Percentiles rank a stretch among this genome's conserved stretches.
Conservation (phyloP, 2,329 filamentous ascomycete genomes). For the Phoma sp. region DNA sequence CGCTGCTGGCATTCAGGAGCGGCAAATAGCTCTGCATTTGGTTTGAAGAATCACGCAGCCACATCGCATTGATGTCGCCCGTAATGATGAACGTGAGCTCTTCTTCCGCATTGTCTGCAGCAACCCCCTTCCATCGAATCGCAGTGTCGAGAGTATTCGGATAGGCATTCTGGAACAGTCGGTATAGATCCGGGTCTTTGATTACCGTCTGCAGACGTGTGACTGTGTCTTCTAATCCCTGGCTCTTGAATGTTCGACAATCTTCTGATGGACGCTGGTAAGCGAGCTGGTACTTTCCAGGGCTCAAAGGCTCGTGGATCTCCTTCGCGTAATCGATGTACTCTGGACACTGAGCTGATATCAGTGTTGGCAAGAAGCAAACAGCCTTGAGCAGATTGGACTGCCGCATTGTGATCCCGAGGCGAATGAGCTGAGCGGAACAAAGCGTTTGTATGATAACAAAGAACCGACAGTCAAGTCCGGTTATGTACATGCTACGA, state of each 20-base stretch:
- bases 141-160: slow-evolving; percentile 79
- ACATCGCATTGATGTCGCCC: slow-evolving; percentile 65
- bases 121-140: slow-evolving; percentile 70
- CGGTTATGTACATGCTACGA: slow-evolving; percentile 3
- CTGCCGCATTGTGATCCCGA: slow-evolving; percentile 31
- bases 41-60: slow-evolving; percentile 65
- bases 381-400: slow-evolving; percentile 21
- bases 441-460: background rate
- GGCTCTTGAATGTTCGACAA: slow-evolving; percentile 57
- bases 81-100: slow-evolving; percentile 68
- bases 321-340: slow-evolving; percentile 52
- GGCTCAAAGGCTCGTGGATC: slow-evolving; percentile 53
- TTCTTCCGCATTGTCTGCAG: slow-evolving; percentile 64
- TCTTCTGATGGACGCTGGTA: slow-evolving; percentile 52
- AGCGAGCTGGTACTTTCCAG: slow-evolving; percentile 54
- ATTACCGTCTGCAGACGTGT: slow-evolving; percentile 48
- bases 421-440: background rate
- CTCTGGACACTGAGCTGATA: slow-evolving; percentile 51
- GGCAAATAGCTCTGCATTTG: slow-evolving; percentile 74
- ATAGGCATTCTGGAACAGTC: slow-evolving; percentile 74
- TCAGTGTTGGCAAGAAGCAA: slow-evolving; percentile 30
- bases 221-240: slow-evolving; percentile 51
- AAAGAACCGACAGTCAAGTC: background rate
- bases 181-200: slow-evolving; percentile 66
- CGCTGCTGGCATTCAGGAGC: slow-evolving; percentile 62